phyloP scores from a whole-genome alignment of 2,329 filamentous ascomycete genomes.

The Fonsecaea monophora region DNA sequence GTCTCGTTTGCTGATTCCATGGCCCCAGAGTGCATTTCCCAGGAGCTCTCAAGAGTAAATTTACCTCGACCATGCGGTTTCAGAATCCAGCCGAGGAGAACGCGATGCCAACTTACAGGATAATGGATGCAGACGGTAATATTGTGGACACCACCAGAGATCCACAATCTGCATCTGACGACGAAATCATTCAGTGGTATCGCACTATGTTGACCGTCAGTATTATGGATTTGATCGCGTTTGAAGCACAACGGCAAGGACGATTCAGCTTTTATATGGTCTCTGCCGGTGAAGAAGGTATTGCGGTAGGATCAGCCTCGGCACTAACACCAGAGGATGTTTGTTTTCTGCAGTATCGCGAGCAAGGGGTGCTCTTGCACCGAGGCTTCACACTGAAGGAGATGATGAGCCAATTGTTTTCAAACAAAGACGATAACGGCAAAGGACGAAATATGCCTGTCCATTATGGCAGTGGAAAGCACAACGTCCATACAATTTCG shows the following conservation, averaged over 20 bases:
- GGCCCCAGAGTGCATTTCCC: slow-evolving; percentile 72
- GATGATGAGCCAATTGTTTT: slow-evolving; percentile 95
- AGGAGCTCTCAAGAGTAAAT: slow-evolving; percentile 92
- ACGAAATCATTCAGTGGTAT: slow-evolving; percentile 67
- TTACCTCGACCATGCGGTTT: slow-evolving; percentile 81
- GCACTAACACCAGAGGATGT: slow-evolving; percentile 85
- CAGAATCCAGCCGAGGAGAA: slow-evolving; percentile 73
- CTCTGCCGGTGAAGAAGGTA: slow-evolving; percentile 91
- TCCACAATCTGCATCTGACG: slow-evolving; percentile 68
- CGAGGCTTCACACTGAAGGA: slow-evolving; percentile 84
- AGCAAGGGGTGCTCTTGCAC: slow-evolving; percentile 88
- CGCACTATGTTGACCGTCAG: slow-evolving; percentile 72
- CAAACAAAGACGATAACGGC: slow-evolving; percentile 80
- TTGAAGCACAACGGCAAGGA: slow-evolving; percentile 95
- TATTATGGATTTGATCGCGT: slow-evolving; percentile 98
- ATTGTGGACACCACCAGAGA: slow-evolving; percentile 76
- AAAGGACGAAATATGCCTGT: slow-evolving; percentile 95
- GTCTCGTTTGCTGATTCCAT: slow-evolving; percentile 25
- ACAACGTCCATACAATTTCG: slow-evolving; percentile 90
- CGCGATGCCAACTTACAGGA: slow-evolving; percentile 87
- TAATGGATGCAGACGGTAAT: slow-evolving; percentile 85
- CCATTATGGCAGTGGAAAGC: slow-evolving; percentile 78
- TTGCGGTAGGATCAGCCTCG: slow-evolving; percentile 86
- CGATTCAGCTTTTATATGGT: slow-evolving; percentile 96
- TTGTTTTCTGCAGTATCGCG: slow-evolving; percentile 92